Percentiles rank a stretch among this genome's conserved stretches.
phyloP scores from a whole-genome alignment of 108 stramenopile species.

The Ochromonas danica region DNA sequence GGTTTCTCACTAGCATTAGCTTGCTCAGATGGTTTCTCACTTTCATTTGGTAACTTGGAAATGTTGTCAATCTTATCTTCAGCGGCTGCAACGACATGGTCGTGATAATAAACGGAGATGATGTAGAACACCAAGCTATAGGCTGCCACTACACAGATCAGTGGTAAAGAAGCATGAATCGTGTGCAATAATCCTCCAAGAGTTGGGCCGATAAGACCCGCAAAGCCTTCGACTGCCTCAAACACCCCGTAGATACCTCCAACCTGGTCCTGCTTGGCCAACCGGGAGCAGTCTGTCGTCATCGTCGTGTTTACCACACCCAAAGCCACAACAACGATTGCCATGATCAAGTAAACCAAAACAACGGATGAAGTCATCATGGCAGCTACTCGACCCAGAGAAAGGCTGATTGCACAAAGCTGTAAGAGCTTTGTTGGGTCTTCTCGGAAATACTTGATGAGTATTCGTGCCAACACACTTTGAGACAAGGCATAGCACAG shows the following conservation, averaged over 20 bases:
- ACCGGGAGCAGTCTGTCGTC: constrained; percentile 55
- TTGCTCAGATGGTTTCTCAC: background rate
- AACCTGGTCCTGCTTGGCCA: background rate
- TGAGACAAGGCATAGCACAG: constrained; percentile 73
- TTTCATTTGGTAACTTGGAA: background rate
- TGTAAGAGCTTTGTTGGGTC: constrained; percentile 61
- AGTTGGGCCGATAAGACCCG: constrained; percentile 6
- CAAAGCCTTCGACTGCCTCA: constrained; percentile 1
- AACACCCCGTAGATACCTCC: constrained; percentile 6
- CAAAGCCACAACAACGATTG: constrained; percentile 66
- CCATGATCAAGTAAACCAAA: constrained; percentile 62
- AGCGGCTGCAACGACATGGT: background rate
- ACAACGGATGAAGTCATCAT: constrained; percentile 57
- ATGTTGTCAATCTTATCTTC: background rate
- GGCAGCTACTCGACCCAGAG: constrained; percentile 65
- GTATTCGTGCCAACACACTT: constrained; percentile 68
- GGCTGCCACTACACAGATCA: background rate
- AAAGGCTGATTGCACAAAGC: constrained; percentile 57
- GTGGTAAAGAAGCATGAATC: background rate
- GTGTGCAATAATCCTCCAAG: background rate
- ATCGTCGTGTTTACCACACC: constrained; percentile 74
- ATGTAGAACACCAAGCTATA: background rate
- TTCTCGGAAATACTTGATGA: constrained; percentile 53
- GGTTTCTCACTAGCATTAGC: background rate
- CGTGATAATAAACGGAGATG: background rate